Conservation (phyloP, 345 rosid genomes). For the Passiflora organensis region DNA sequence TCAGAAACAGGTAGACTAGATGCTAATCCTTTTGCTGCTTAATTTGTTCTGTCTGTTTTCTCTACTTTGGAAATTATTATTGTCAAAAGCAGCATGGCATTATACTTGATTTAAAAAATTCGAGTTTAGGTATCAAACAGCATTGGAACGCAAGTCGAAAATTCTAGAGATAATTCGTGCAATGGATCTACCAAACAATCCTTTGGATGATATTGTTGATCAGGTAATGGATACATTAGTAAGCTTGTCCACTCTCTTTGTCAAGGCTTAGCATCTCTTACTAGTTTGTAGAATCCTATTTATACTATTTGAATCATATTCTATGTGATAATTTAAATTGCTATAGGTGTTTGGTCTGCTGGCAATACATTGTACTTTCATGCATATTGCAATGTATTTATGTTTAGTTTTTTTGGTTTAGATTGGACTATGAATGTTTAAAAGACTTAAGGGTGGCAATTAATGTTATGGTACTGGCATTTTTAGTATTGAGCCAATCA, state of each 20-base stretch:
- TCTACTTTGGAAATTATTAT: not conserved
- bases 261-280: not conserved
- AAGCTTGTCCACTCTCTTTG: not conserved
- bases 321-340: no score
- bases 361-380: no score
- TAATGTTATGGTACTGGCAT: no score
- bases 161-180: slow-evolving; percentile 84
- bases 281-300: no score
- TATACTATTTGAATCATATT: no score
- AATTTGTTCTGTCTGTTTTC: not conserved
- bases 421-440: no score
- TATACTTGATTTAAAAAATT: slow-evolving; percentile 2
- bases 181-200: slow-evolving; percentile 93
- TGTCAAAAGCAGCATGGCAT: slow-evolving; percentile 6
- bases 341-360: no score
- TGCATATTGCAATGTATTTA: no score
- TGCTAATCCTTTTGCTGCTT: slow-evolving; percentile 6
- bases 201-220: slow-evolving; percentile 92
- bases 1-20: slow-evolving; percentile 56
- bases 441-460: no score
- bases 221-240: slow-evolving; percentile 47
- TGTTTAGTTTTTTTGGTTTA: no score
- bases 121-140: slow-evolving; percentile 72
- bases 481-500: no score
- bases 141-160: slow-evolving; percentile 74